phyloP scores from a whole-genome alignment of 352 stramenopile species.

The Paralagenidium karlingii region DNA sequence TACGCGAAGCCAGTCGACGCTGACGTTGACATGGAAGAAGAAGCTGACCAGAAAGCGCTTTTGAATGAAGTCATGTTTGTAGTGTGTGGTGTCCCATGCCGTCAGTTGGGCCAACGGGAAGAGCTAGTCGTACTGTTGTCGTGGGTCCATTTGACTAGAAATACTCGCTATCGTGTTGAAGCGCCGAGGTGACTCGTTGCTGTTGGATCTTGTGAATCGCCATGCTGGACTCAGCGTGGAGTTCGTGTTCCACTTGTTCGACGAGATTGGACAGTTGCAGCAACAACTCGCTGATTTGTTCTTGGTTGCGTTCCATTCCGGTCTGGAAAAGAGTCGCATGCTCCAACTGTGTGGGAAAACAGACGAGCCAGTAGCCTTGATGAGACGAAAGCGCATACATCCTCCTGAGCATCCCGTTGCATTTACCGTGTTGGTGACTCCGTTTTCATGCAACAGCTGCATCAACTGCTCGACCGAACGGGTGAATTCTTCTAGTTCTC shows the following conservation, averaged over 20 bases:
- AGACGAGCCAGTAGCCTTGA: not conserved
- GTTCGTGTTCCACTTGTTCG: conserved; percentile 18
- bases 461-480: conserved; percentile 16
- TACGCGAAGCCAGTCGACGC: too few relatives aligned
- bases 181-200: conserved; percentile 5
- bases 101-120: too few relatives aligned
- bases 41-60: too few relatives aligned
- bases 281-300: conserved; percentile 13
- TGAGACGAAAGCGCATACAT: not conserved
- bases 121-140: too few relatives aligned
- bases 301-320: conserved; percentile 13
- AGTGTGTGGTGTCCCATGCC: too few relatives aligned
- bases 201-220: conserved; percentile 26
- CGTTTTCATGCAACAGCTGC: conserved; percentile 8
- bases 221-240: conserved; percentile 25
- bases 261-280: conserved; percentile 23
- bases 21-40: too few relatives aligned
- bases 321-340: conserved; percentile 13
- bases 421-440: conserved; percentile 13
- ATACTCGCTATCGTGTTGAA: too few relatives aligned
- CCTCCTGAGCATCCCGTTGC: too few relatives aligned
- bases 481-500: conserved; percentile 13
- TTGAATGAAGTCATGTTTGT: too few relatives aligned
- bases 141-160: too few relatives aligned
- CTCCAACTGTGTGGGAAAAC: not conserved